Percentiles rank a stretch among this genome's conserved stretches.
phyloP scores from a whole-genome alignment of 768 basidiomycete genomes.

The Auricularia sp. region DNA sequence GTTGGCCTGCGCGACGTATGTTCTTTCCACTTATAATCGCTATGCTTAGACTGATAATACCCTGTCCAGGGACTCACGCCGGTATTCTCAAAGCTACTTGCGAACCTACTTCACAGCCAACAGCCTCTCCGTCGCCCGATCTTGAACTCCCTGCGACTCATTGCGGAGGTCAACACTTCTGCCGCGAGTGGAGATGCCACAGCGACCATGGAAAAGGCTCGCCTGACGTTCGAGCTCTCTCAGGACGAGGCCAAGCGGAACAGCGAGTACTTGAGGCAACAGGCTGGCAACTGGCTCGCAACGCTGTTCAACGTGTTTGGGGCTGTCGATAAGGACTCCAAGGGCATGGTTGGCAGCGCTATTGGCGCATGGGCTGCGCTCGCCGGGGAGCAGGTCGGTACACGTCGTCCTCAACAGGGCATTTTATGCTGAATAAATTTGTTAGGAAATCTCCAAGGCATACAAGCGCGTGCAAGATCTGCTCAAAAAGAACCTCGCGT shows the following conservation, averaged over 20 bases:
- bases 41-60: neutral
- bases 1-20: conserved; percentile 62
- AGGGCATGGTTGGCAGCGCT: conserved; percentile 77
- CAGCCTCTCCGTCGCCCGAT: conserved; percentile 73
- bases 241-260: conserved; percentile 54
- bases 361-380: conserved; percentile 81
- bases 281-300: conserved; percentile 87
- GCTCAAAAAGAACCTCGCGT: conserved; percentile 52
- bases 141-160: conserved; percentile 65
- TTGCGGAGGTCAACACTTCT: conserved; percentile 71
- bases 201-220: conserved; percentile 16
- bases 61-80: conserved; percentile 53
- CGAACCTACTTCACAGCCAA: conserved; percentile 87
- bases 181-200: conserved; percentile 16
- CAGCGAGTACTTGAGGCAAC: conserved; percentile 57
- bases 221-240: conserved; percentile 29
- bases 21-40: conserved; percentile 1
- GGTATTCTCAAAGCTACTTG: conserved; percentile 79
- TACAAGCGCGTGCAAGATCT: conserved; percentile 68
- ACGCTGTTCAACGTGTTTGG: conserved; percentile 97
- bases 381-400: conserved; percentile 53
- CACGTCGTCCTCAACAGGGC: neutral
- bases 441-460: conserved; percentile 66
- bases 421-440: neutral
- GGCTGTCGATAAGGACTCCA: conserved; percentile 61